A percentile compares a stretch with the other conserved stretches of the same genome.
These are phyloP conservation scores for Pleurotus eryngii DNA, from an alignment of 768 basidiomycete genomes.

Conservation along the genomic window DNA sequence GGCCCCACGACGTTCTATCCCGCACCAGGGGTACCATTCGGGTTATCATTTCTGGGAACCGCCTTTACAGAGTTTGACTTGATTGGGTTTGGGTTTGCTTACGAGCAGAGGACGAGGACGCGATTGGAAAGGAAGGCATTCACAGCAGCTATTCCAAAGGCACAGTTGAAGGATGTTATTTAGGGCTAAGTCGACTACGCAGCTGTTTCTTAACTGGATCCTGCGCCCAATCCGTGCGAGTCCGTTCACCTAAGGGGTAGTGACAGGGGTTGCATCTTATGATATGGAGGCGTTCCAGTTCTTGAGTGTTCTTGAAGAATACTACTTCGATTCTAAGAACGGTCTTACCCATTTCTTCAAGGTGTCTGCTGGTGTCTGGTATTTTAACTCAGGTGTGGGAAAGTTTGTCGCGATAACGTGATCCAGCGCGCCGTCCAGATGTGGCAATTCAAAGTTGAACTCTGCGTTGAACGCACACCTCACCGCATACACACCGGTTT, in stretches of 20 bases:
- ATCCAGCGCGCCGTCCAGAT: background rate
- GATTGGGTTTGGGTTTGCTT: conserved; percentile 58
- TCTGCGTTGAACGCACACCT: background rate
- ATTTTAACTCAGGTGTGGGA: background rate
- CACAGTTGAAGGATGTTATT: conserved; percentile 4
- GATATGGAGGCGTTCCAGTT: too few relatives aligned
- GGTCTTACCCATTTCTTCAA: too few relatives aligned
- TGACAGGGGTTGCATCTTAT: too few relatives aligned
- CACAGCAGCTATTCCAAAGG: conserved; percentile 52
- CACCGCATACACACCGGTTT: background rate
- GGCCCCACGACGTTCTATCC: conserved; percentile 42
- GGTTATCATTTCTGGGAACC: conserved; percentile 59
- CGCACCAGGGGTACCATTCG: conserved; percentile 57
- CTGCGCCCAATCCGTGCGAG: too few relatives aligned
- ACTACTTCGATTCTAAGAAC: too few relatives aligned
- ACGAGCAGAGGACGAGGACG: conserved; percentile 61
- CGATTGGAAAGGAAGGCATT: conserved; percentile 47
- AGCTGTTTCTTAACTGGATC: too few relatives aligned
- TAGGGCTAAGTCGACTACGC: background rate
- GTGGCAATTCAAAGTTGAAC: background rate
- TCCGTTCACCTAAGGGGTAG: too few relatives aligned
- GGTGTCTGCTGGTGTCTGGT: too few relatives aligned
- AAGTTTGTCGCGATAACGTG: conserved; percentile 5
- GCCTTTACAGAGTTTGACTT: conserved; percentile 58
- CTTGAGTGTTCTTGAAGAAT: too few relatives aligned